Percentiles rank a stretch among this genome's conserved stretches.
These are phyloP conservation scores for Eragrostis tef DNA, from an alignment of 202 grass and related monocot genomes.

Conservation along the genomic window DNA sequence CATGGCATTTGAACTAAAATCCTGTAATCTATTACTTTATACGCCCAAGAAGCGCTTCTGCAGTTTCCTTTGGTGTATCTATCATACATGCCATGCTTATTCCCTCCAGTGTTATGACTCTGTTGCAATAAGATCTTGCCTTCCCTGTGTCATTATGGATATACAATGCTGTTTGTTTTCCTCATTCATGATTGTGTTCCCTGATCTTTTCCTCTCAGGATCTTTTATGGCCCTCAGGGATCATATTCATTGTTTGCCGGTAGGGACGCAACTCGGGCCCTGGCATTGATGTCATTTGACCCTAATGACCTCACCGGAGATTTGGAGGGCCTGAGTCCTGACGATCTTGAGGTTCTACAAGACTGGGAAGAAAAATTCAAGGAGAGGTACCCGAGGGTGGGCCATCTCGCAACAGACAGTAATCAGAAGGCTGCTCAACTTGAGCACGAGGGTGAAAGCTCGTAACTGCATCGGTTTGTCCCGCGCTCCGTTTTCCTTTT, in stretches of 20 bases:
- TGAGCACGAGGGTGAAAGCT: slow-evolving; percentile 29
- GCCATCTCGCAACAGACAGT: slow-evolving; percentile 44
- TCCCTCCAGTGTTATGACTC: neutral
- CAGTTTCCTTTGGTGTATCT: neutral
- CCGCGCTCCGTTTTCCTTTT: neutral
- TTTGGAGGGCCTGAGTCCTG: slow-evolving; percentile 64
- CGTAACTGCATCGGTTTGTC: slow-evolving; percentile 37
- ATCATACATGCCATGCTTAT: neutral
- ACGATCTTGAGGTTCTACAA: slow-evolving; percentile 82
- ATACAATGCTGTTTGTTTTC: slow-evolving; percentile 23
- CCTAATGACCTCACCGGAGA: slow-evolving; percentile 78
- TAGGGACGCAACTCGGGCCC: slow-evolving; percentile 77
- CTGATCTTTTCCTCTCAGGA: slow-evolving; percentile 49
- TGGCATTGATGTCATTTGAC: slow-evolving; percentile 97
- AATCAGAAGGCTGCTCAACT: neutral
- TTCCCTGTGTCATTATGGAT: slow-evolving; percentile 4
- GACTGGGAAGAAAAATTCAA: slow-evolving; percentile 96
- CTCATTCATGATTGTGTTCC: slow-evolving; percentile 37
- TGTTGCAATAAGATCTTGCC: slow-evolving; percentile 13
- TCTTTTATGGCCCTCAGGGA: slow-evolving; percentile 93
- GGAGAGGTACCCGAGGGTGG: slow-evolving; percentile 84
- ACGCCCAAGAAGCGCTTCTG: neutral
- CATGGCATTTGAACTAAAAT: slow-evolving; percentile 21
- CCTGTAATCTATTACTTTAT: neutral
- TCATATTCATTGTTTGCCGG: slow-evolving; percentile 90